phyloP scores from a whole-genome alignment of 805 yeast genomes.

The Yamadazyma philogaea region DNA sequence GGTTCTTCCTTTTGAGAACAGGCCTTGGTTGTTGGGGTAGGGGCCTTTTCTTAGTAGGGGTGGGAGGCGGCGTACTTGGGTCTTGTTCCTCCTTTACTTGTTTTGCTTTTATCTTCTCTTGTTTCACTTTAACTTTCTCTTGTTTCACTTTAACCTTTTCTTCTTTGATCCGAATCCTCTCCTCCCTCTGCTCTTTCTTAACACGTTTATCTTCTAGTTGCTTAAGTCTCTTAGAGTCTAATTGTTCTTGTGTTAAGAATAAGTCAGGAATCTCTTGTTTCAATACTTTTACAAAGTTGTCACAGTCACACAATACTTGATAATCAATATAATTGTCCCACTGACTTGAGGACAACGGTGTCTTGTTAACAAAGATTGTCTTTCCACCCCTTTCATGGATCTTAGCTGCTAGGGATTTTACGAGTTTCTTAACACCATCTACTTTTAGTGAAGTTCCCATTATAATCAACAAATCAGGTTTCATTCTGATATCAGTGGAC shows the following conservation, averaged over 20 bases:
- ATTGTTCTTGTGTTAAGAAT: conserved; percentile 55
- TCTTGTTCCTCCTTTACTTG: conserved; percentile 4
- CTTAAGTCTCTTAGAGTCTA: conserved; percentile 39
- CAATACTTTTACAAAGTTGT: conserved; percentile 65
- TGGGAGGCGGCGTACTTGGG: conserved; percentile 14
- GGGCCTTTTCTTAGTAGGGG: conserved; percentile 12
- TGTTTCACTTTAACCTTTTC: conserved; percentile 7
- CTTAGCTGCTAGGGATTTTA: conserved; percentile 60
- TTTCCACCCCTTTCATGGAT: conserved; percentile 79
- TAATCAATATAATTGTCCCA: conserved; percentile 79
- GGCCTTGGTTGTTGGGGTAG: conserved; percentile 13
- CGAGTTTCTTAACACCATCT: conserved; percentile 81
- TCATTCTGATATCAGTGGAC: conserved; percentile 57
- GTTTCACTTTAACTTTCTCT: conserved; percentile 4
- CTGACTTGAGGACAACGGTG: conserved; percentile 50
- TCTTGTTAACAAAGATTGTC: conserved; percentile 74
- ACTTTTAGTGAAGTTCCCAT: conserved; percentile 93
- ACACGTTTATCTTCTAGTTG: conserved; percentile 11
- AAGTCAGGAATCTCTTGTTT: conserved; percentile 55
- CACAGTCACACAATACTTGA: conserved; percentile 79
- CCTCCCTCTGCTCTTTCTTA: conserved; percentile 12
- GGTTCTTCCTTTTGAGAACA: conserved; percentile 18
- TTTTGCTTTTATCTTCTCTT: conserved; percentile 1
- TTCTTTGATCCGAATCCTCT: conserved; percentile 6
- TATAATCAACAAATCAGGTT: conserved; percentile 78